phyloP scores from a whole-genome alignment of 768 basidiomycete species.

The Suillus tomentosus region DNA sequence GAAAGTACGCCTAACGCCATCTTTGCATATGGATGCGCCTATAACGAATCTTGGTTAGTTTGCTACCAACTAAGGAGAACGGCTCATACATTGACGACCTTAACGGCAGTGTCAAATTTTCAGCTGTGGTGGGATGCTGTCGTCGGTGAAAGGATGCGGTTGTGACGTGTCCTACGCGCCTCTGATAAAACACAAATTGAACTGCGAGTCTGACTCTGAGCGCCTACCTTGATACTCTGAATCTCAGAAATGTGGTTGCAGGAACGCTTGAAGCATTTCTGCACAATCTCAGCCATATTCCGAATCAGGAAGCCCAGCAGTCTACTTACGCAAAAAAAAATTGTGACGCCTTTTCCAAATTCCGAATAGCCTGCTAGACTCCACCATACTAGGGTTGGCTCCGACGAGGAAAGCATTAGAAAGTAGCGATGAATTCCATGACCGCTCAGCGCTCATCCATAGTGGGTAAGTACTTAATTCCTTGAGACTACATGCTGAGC shows the following conservation, averaged over 20 bases:
- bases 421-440: not conserved
- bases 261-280: not conserved
- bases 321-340: not conserved
- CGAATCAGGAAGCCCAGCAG: too few relatives aligned
- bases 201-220: not conserved
- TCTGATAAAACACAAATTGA: too few relatives aligned
- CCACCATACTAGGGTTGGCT: too few relatives aligned
- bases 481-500: not conserved
- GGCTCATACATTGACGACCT: not conserved
- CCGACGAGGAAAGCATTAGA: too few relatives aligned
- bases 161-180: too few relatives aligned
- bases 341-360: not conserved
- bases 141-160: too few relatives aligned
- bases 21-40: slow-evolving; percentile 13
- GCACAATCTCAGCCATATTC: not conserved
- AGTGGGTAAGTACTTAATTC: not conserved
- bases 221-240: not conserved
- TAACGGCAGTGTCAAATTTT: not conserved
- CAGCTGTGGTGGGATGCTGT: too few relatives aligned
- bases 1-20: slow-evolving; percentile 10
- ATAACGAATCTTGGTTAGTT: not conserved
- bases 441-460: not conserved
- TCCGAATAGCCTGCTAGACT: not conserved
- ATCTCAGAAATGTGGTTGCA: not conserved
- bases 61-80: not conserved